Evolutionary conservation across 768 basidiomycete genomes (phyloP), one percentile per base, ranked within the genome.

Genomic region (Pulveroboletus sp.): DNA sequence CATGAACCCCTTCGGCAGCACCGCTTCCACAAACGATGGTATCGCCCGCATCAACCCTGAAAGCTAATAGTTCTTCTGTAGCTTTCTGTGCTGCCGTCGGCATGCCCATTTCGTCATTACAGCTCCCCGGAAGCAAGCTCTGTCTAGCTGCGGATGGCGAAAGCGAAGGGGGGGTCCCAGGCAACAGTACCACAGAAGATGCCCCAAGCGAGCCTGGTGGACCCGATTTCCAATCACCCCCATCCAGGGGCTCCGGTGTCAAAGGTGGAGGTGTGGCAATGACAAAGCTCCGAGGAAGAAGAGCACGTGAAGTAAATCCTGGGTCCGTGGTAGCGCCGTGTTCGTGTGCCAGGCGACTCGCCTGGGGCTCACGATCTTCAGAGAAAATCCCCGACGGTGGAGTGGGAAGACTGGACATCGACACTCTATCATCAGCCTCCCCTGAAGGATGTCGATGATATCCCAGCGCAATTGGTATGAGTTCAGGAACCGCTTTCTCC

Each of bases 321-420:
- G 26, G 2, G 3, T 42, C 24, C 6, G 9, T 32, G 27, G n/a
- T 26, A 9, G 10, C n/a, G 18, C n/a, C 31, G 18, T 18, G 2
- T 40, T 42, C 26, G 28, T 18, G 27, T 27, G 26, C 36, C 41
- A n/a, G 28, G 30, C 11, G 21, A 40, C 18, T 27, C 8, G 26
- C 4, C 28, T 10, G 17, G 6, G 26, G 31, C 7, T 41, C 58
- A 6, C 5, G 31, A 6, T 49, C 39, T 11, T 36, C 26, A 1
- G 7, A 8, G 35, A 21, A 42, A 0, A 8, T 31, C 9, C 52
- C 55, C 2, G 41, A 41, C 15, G 48, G 44, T 2, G 50, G 50
- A 8, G 55, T 60, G 11, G 50, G 47, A 14, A 52, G 50, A 47
- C 44, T 10, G 1, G 52, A 45, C 9, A 41, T 37, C 9, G 35